phyloP scores from a whole-genome alignment of 495 filamentous ascomycete species.

The Cenococcum geophilum region DNA sequence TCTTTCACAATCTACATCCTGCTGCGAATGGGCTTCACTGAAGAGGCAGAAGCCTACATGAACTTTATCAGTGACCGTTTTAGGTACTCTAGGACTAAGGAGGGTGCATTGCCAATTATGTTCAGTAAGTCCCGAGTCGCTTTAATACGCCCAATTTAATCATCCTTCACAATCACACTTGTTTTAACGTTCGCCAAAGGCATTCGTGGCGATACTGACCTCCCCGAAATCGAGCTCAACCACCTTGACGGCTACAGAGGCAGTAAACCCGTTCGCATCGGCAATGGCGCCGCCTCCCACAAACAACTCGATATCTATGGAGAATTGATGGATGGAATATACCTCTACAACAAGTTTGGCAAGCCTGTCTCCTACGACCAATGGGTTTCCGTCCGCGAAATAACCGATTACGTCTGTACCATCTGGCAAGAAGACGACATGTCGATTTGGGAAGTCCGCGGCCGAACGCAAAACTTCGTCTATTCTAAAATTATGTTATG shows the following conservation, averaged over 20 bases:
- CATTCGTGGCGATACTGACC: constrained; percentile 63
- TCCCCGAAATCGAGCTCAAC: constrained; percentile 49
- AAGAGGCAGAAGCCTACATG: constrained; percentile 69
- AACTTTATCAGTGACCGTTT: constrained; percentile 65
- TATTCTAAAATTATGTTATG: constrained; percentile 73
- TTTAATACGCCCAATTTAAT: not conserved
- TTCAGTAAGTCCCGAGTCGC: constrained; percentile 43
- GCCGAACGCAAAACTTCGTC: constrained; percentile 63
- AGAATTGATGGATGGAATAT: constrained; percentile 68
- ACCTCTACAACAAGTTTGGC: constrained; percentile 71
- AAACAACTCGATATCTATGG: constrained; percentile 72
- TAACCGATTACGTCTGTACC: constrained; percentile 48
- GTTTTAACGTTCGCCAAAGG: not conserved
- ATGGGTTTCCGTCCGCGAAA: constrained; percentile 55
- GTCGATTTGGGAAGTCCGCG: constrained; percentile 74
- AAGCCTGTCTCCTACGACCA: constrained; percentile 69
- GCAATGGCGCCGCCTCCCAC: constrained; percentile 68
- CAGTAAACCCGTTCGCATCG: constrained; percentile 64
- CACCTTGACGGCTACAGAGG: constrained; percentile 64
- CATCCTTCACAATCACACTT: too few species aligned
- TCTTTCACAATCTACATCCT: constrained; percentile 69
- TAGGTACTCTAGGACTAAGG: constrained; percentile 42
- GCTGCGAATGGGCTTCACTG: constrained; percentile 64
- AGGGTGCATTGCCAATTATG: constrained; percentile 65
- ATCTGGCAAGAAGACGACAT: constrained; percentile 57